Evolutionary conservation across 139 green algal genomes (phyloP).

Genomic region (Closterium sp.): DNA sequence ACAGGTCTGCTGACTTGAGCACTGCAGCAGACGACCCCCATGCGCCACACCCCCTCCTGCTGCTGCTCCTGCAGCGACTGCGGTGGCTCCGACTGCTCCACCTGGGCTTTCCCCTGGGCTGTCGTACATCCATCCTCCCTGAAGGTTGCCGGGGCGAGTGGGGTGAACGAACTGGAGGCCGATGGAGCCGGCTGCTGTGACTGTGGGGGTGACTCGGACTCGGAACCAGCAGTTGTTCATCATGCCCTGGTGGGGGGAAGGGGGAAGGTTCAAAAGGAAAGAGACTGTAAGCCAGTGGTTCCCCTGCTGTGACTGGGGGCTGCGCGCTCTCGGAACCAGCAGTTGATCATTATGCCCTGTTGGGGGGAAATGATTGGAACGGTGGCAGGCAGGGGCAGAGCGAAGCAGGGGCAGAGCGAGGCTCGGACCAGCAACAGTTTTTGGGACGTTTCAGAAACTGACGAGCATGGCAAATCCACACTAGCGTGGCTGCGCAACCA

Average conservation of each 20-base stretch:
- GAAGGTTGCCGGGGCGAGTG: constrained; percentile 61
- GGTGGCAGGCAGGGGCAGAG: too few species aligned
- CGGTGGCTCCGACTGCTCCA: too few species aligned
- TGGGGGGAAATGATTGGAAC: too few species aligned
- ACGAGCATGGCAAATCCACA: too few species aligned
- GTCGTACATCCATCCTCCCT: constrained; percentile 59
- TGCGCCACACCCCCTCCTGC: too few species aligned
- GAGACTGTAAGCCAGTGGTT: not conserved
- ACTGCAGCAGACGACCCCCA: not conserved
- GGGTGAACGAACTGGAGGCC: constrained; percentile 81
- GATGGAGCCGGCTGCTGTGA: constrained; percentile 25
- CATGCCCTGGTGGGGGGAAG: constrained; percentile 72
- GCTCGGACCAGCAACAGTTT: too few species aligned
- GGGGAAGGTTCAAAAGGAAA: not conserved
- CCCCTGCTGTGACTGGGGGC: too few species aligned
- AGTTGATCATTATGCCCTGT: constrained; percentile 98
- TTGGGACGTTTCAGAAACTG: too few species aligned
- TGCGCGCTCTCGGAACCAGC: constrained; percentile 68
- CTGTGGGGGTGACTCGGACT: constrained; percentile 46
- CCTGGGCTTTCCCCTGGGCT: too few species aligned
- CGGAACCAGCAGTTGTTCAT: constrained; percentile 96
- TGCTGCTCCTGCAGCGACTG: too few species aligned
- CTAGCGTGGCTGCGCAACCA: too few species aligned
- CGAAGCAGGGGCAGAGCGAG: too few species aligned
- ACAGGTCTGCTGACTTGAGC: not conserved